phyloP scores from a whole-genome alignment of 2,329 filamentous ascomycete species.

The Colletotrichum chlorophyti region DNA sequence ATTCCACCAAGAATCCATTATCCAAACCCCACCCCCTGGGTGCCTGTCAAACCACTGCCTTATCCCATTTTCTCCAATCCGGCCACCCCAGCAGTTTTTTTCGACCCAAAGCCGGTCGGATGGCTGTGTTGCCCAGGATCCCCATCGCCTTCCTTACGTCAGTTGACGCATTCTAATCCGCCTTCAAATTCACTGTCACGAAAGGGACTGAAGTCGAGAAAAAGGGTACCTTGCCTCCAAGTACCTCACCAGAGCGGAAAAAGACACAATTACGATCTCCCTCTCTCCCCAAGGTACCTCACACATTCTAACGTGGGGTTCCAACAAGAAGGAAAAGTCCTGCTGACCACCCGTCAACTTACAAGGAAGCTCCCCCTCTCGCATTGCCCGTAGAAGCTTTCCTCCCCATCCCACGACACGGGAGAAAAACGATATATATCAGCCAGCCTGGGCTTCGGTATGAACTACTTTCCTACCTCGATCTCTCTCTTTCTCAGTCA shows the following conservation, averaged over 20 bases:
- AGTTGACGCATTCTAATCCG: slow-evolving; percentile 26
- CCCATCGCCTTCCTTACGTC: slow-evolving; percentile 25
- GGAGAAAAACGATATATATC: slow-evolving; percentile 20
- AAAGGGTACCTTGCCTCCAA: background rate
- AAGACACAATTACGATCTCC: background rate
- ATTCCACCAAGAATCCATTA: background rate
- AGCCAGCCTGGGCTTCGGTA: slow-evolving; percentile 8
- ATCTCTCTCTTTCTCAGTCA: background rate
- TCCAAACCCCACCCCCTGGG: background rate
- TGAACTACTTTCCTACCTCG: background rate
- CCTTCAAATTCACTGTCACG: too few species aligned
- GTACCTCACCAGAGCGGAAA: background rate
- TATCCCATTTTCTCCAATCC: too few species aligned
- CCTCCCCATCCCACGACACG: background rate
- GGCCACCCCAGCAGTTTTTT: too few species aligned
- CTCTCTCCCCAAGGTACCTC: background rate
- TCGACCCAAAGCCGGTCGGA: slow-evolving; percentile 23
- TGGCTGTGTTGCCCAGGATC: slow-evolving; percentile 30
- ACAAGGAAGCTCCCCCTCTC: slow-evolving; percentile 24
- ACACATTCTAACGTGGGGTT: slow-evolving; percentile 15
- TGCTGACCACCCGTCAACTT: slow-evolving; percentile 21
- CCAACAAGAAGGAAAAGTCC: too few species aligned
- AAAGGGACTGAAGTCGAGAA: background rate
- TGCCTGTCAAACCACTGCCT: too few species aligned
- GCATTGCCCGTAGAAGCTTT: slow-evolving; percentile 10